Conservation (phyloP, 257 asterid genomes). For the Osmanthus fragrans region DNA sequence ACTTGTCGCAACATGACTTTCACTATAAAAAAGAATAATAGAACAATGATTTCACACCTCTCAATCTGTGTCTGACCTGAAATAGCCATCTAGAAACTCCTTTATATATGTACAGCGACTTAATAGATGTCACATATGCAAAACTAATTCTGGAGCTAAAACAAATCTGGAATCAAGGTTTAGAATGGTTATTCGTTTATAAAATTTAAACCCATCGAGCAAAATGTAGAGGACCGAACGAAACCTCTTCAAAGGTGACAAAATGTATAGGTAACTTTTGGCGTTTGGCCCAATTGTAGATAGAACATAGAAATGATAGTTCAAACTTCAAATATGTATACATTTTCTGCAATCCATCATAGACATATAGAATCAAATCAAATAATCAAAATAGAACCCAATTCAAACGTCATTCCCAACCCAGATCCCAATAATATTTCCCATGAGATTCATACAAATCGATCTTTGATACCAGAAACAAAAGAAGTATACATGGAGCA, state of each 20-base stretch:
- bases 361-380: conserved; percentile 1
- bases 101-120: neutral
- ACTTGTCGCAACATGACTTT: neutral
- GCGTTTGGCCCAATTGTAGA: neutral
- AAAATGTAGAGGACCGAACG: neutral
- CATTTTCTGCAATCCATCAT: too few relatives aligned
- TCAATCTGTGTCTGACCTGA: neutral
- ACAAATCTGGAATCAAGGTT: conserved; percentile 2
- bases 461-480: too few relatives aligned
- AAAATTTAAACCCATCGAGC: neutral
- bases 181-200: neutral
- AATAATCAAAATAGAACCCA: neutral
- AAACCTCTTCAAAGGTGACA: conserved; percentile 5
- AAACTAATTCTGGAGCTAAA: conserved; percentile 9
- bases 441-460: too few relatives aligned
- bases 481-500: neutral
- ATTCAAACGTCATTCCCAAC: neutral
- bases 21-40: neutral
- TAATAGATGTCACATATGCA: neutral
- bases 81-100: neutral
- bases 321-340: too few relatives aligned
- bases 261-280: neutral
- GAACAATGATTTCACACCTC: neutral
- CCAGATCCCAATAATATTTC: conserved; percentile 29
- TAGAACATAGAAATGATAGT: neutral